phyloP scores from a whole-genome alignment of 177 flowering plant species.

The Tripterygium wilfordii region DNA sequence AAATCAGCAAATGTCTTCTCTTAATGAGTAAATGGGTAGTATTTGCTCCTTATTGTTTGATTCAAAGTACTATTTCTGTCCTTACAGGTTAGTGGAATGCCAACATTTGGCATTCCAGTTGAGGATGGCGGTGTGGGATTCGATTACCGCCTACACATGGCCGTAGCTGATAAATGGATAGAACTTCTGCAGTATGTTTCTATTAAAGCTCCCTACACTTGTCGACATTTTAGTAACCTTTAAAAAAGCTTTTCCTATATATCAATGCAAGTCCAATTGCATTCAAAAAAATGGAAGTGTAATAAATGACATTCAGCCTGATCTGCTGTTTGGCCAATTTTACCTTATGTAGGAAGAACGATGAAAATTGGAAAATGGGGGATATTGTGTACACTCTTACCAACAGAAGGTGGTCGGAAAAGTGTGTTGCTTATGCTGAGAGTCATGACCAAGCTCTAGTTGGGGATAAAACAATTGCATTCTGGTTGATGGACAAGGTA shows the following conservation, averaged over 20 bases:
- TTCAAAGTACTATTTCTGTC: background rate
- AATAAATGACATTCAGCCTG: too few species aligned
- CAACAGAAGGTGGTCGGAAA: conserved; percentile 95
- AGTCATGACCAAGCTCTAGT: conserved; percentile 99
- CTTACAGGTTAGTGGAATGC: conserved; percentile 98
- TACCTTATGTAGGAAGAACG: conserved; percentile 53
- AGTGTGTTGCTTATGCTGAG: conserved; percentile 94
- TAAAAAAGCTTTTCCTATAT: too few species aligned
- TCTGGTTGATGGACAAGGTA: conserved; percentile 99
- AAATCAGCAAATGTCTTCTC: background rate
- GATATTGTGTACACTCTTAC: conserved; percentile 84
- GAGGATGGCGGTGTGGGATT: conserved; percentile 98
- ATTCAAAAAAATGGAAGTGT: too few species aligned
- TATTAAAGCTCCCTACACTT: background rate
- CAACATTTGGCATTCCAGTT: conserved; percentile 79
- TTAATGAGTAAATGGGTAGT: background rate
- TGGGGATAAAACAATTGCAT: conserved; percentile 98
- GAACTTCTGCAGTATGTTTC: conserved; percentile 78
- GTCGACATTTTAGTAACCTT: background rate
- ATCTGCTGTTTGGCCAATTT: conserved; percentile 1
- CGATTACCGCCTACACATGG: conserved; percentile 99
- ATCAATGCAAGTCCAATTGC: too few species aligned
- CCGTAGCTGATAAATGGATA: conserved; percentile 98
- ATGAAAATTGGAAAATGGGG: conserved; percentile 95
- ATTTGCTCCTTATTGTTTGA: background rate